Evolutionary conservation across 2,329 filamentous ascomycete genomes (phyloP).

Genomic region (Beauveria asiatica): DNA sequence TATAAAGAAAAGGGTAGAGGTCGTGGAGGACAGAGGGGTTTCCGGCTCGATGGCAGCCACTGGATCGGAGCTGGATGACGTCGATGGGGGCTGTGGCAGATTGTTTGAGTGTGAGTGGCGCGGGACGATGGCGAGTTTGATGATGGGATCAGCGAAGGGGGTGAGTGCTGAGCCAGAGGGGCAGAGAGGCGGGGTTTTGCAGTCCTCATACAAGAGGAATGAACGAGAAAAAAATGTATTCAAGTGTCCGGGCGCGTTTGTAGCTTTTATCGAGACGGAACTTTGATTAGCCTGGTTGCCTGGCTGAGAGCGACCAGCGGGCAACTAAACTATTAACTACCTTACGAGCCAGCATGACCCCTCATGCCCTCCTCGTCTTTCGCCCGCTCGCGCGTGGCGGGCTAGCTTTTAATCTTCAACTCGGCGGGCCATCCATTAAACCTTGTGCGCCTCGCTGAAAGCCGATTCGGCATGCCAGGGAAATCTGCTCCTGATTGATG

Average conservation of each 20-base stretch:
- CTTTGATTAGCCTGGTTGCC: background rate
- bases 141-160: background rate
- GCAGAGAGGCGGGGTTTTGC: background rate
- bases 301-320: background rate
- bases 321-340: background rate
- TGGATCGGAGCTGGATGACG: conserved; percentile 3
- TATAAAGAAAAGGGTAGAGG: background rate
- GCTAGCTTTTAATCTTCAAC: background rate
- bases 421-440: background rate
- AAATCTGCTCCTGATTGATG: no score
- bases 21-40: background rate
- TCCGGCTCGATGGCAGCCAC: background rate
- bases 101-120: background rate
- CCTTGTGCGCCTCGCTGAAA: background rate
- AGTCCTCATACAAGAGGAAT: background rate
- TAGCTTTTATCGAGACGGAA: background rate
- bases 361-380: background rate
- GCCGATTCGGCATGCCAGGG: background rate
- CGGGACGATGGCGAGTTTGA: background rate
- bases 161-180: background rate
- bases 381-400: background rate
- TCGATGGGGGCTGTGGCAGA: background rate
- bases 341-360: background rate
- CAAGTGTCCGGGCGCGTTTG: background rate
- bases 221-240: background rate